A percentile compares a stretch with the other conserved stretches of the same genome.
Conservation (phyloP, 2,329 filamentous ascomycete genomes). For the Colletotrichum spaethianum region DNA sequence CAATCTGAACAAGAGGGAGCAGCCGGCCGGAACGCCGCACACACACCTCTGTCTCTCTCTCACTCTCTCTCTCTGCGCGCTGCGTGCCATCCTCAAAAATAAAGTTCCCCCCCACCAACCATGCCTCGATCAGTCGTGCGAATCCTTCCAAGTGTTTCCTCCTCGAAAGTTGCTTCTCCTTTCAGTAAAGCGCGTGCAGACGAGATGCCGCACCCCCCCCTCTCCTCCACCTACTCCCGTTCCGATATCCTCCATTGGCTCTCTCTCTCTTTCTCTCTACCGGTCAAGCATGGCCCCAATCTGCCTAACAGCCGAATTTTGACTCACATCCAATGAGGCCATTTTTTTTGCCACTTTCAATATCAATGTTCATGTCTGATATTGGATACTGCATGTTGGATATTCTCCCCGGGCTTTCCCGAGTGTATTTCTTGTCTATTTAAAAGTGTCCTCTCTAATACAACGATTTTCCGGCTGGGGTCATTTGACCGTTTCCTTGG, state of each 20-base stretch:
- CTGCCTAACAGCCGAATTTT: conserved; percentile 29
- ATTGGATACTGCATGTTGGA: background rate
- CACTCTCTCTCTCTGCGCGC: too few relatives aligned
- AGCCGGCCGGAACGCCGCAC: background rate
- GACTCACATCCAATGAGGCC: conserved; percentile 22
- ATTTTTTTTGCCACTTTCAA: conserved; percentile 16
- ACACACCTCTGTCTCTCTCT: background rate
- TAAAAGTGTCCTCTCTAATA: background rate
- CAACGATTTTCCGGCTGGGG: background rate
- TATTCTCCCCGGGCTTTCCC: background rate
- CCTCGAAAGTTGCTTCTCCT: conserved; percentile 31
- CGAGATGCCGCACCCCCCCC: background rate
- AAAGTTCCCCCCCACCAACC: conserved; percentile 24
- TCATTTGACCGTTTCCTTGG: background rate
- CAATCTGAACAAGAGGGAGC: conserved; percentile 1
- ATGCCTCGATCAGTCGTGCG: background rate
- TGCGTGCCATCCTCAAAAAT: conserved; percentile 7
- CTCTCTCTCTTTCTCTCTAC: background rate
- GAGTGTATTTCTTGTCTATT: background rate
- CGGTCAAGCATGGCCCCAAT: conserved; percentile 2
- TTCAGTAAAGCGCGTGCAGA: conserved; percentile 19
- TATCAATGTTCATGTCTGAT: background rate
- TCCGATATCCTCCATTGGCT: background rate
- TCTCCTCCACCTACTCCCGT: background rate
- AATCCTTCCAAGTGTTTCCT: conserved; percentile 4